phyloP scores from a whole-genome alignment of 2,329 filamentous ascomycete species.

The Clonostachys rosea region DNA sequence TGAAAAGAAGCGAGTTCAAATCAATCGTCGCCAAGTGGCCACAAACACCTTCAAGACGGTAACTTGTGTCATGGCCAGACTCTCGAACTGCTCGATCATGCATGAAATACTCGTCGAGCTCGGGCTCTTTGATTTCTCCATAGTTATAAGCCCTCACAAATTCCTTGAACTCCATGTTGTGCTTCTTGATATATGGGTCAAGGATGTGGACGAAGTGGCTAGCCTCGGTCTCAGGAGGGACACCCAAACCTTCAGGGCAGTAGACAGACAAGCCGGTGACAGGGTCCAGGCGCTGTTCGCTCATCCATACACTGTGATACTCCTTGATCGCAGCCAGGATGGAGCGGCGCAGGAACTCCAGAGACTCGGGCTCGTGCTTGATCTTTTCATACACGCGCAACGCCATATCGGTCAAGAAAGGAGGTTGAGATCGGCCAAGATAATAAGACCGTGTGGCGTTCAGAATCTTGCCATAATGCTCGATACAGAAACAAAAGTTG shows the following conservation, averaged over 20 bases:
- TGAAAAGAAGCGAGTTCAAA: constrained; percentile 90
- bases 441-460: constrained; percentile 98
- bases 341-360: constrained; percentile 75
- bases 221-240: constrained; percentile 88
- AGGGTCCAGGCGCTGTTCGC: constrained; percentile 71
- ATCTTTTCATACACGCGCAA: constrained; percentile 91
- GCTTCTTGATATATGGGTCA: constrained; percentile 76
- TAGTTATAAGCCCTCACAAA: constrained; percentile 89
- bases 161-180: constrained; percentile 74
- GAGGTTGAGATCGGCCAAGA: constrained; percentile 87
- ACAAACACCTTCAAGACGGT: constrained; percentile 83
- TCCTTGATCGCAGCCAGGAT: constrained; percentile 95
- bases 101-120: constrained; percentile 91
- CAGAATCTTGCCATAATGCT: constrained; percentile 96
- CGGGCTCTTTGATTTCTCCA: constrained; percentile 71
- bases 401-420: constrained; percentile 96
- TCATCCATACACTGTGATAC: constrained; percentile 86
- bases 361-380: constrained; percentile 73
- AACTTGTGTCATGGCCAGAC: constrained; percentile 94
- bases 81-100: constrained; percentile 95
- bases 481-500: constrained; percentile 97
- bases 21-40: constrained; percentile 91
- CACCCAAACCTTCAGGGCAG: constrained; percentile 75
- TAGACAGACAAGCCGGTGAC: constrained; percentile 80
- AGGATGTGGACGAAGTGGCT: constrained; percentile 82